Evolutionary conservation across 441 rosid species (phyloP).

Genomic region (Manihot esculenta): DNA sequence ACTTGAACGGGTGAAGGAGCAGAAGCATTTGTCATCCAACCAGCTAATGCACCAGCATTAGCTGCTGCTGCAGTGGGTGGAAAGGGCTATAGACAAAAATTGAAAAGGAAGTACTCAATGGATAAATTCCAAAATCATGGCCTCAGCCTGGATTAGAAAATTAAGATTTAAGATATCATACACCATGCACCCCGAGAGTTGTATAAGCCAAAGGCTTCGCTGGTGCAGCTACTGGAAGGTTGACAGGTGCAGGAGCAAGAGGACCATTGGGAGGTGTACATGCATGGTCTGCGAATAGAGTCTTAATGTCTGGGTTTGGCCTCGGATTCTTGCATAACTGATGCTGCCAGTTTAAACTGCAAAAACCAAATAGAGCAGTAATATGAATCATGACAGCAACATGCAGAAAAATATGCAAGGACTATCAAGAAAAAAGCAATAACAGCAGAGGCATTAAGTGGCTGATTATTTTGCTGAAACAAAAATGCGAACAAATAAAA

Average conservation of each 20-base stretch:
- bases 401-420: not conserved
- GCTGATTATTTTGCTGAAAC: not conserved
- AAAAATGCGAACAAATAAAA: not conserved
- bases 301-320: constrained; percentile 85
- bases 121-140: constrained; percentile 7
- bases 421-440: too few relatives aligned
- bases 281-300: constrained; percentile 80
- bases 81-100: constrained; percentile 53
- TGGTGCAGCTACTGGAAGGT: constrained; percentile 67
- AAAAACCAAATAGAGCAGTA: constrained; percentile 21
- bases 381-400: constrained; percentile 12
- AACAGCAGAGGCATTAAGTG: not conserved
- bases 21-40: constrained; percentile 93
- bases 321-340: constrained; percentile 85
- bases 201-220: constrained; percentile 72
- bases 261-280: constrained; percentile 83
- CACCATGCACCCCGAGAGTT: constrained; percentile 75
- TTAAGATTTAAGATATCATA: constrained; percentile 35
- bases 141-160: constrained; percentile 10
- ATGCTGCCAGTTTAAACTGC: constrained; percentile 95
- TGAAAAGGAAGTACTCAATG: constrained; percentile 13
- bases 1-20: constrained; percentile 87
- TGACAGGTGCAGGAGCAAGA: constrained; percentile 70
- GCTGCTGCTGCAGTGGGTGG: constrained; percentile 69
- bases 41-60: constrained; percentile 68